Base-by-base conservation (phyloP, 148 eudicot genomes). In the Chenopodium berlandieri region DNA sequence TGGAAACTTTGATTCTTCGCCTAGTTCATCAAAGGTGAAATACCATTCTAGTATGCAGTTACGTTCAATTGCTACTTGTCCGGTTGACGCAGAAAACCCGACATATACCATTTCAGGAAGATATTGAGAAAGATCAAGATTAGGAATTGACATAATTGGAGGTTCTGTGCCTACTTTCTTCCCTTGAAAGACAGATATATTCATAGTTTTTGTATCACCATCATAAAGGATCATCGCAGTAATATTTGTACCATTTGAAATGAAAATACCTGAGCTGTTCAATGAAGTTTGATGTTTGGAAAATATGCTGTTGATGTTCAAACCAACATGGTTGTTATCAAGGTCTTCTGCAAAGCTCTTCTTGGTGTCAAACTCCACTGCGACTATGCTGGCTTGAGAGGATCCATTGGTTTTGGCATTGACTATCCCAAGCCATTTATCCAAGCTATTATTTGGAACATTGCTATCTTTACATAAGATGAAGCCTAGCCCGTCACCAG, bases 51-150 rank as follows among this genome's bases (percentile, higher is more conserved):
- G 81, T 10, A 88, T 75, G 65, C 88, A 88, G 58, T 88, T 85
- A 66, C 84, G 86, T 77, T 85, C 74, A 22, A 73, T 32, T 44
- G 85, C 63, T 40, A 56, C 19, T 48, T 34, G 30, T 25, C 88
- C 86, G 0, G 88, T 88, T 19, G 90, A 88, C 19, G 86, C 88
- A 3, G 90, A 88, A 71, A 88, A 85, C 17, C 90, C 86, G 23
- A 85, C 63, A 72, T 74, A 85, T n/a, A 88, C 90, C 30, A 64
- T 58, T 30, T 46, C n/a, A 5, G 84, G 83, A 7, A 88, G 88
- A 63, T 64, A 75, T 7, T n/a, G 5, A 14, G 58, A 60, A 31
- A 88, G 88, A 72, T 85, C 72, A 79, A 88, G 32, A 48, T 73
- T 64, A 50, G 76, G 52, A 75, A 72, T 48, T 7, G 88, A 81